A percentile compares a stretch with the other conserved stretches of the same genome.
Evolutionary conservation across 2,329 filamentous ascomycete genomes (phyloP).

Genomic region (Arthrobotrys sphaeroides): DNA sequence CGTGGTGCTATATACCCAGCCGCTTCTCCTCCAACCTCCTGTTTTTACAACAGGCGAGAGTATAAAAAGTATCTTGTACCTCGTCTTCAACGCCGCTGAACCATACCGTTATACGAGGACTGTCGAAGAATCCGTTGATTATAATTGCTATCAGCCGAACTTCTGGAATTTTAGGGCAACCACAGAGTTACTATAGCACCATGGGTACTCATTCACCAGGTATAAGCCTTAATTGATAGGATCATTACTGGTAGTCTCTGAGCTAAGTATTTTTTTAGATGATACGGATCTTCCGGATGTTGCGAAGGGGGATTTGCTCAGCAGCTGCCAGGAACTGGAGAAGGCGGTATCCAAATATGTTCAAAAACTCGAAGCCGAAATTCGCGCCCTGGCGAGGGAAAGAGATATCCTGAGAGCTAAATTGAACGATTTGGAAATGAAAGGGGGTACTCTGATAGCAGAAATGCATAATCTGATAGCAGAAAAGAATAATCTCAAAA

Average conservation of each 20-base stretch:
- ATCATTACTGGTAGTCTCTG: not conserved
- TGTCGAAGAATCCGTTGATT: not conserved
- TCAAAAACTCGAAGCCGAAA: not conserved
- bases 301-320: not conserved
- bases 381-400: not conserved
- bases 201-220: not conserved
- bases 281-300: not conserved
- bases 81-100: not conserved
- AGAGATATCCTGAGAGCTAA: no score
- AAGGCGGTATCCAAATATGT: not conserved
- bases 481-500: not conserved
- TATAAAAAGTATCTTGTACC: not conserved
- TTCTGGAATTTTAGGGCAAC: not conserved
- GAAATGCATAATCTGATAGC: not conserved
- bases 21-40: not conserved
- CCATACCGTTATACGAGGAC: not conserved
- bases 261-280: not conserved
- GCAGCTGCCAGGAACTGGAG: not conserved
- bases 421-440: no score
- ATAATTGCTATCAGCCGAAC: not conserved
- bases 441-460: no score
- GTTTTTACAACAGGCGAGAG: not conserved
- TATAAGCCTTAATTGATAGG: not conserved
- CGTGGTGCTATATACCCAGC: not conserved
- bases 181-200: not conserved